Percentiles rank a stretch among this genome's conserved stretches.
These are phyloP conservation scores for Orbilia javanica DNA, from an alignment of 2,329 filamentous ascomycete genomes.

Conservation along the genomic window DNA sequence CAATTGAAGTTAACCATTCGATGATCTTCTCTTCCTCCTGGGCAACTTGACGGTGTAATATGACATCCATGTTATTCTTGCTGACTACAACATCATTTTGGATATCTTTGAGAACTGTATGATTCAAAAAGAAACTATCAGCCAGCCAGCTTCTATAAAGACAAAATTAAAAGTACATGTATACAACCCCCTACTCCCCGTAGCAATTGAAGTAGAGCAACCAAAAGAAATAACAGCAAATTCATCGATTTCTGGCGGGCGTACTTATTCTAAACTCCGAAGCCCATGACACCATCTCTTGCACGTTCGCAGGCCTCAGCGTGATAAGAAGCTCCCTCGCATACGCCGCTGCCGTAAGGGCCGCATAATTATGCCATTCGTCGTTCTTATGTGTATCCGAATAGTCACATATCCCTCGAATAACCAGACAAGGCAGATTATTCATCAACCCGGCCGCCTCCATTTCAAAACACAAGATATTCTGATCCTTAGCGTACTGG, in stretches of 20 bases:
- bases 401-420: conserved; percentile 23
- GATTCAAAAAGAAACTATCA: too few species aligned
- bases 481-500: conserved; percentile 5
- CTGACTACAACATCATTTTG: too few species aligned
- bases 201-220: too few species aligned
- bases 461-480: conserved; percentile 58
- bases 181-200: too few species aligned
- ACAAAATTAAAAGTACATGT: too few species aligned
- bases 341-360: conserved; percentile 15
- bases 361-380: conserved; percentile 9
- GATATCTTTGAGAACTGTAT: too few species aligned
- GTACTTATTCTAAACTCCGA: neutral
- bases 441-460: conserved; percentile 10
- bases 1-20: conserved; percentile 2
- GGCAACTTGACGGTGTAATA: neutral
- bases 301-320: neutral
- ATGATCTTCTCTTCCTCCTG: conserved; percentile 1
- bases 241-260: too few species aligned
- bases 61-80: too few species aligned
- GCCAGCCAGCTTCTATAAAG: too few species aligned
- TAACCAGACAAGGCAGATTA: neutral
- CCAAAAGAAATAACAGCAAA: neutral
- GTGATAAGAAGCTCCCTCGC: conserved; percentile 4
- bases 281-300: neutral
- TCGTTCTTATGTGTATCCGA: conserved; percentile 20